These are phyloP conservation scores for Monilinia polystroma DNA, from an alignment of 2,329 filamentous ascomycete genomes.

Conservation along the genomic window DNA sequence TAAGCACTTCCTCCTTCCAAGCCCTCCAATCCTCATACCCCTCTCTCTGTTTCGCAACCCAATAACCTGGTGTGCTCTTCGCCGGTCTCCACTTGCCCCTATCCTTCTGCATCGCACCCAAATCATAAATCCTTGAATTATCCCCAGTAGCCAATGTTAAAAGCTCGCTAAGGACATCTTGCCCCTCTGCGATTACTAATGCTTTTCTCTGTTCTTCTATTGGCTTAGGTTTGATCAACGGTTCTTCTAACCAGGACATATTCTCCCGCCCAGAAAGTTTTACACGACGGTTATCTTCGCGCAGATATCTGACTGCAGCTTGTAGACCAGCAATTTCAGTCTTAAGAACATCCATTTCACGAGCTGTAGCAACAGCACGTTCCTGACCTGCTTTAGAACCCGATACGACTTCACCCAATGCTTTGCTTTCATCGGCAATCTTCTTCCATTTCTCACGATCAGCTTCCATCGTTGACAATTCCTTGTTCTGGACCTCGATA, in stretches of 20 bases:
- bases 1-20: slow-evolving; percentile 56
- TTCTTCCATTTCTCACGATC: slow-evolving; percentile 72
- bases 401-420: slow-evolving; percentile 49
- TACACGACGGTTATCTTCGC: slow-evolving; percentile 64
- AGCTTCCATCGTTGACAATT: slow-evolving; percentile 62
- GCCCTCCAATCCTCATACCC: slow-evolving; percentile 61
- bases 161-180: slow-evolving; percentile 63
- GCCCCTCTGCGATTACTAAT: slow-evolving; percentile 59
- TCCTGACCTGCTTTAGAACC: slow-evolving; percentile 60
- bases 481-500: slow-evolving; percentile 65
- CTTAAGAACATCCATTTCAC: slow-evolving; percentile 71
- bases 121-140: slow-evolving; percentile 57
- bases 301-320: slow-evolving; percentile 64
- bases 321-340: slow-evolving; percentile 65
- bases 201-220: slow-evolving; percentile 50
- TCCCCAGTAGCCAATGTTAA: slow-evolving; percentile 54
- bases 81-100: slow-evolving; percentile 66
- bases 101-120: slow-evolving; percentile 57
- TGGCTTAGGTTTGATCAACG: slow-evolving; percentile 49
- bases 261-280: slow-evolving; percentile 50
- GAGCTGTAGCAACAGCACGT: slow-evolving; percentile 65
- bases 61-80: slow-evolving; percentile 62
- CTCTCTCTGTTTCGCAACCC: slow-evolving; percentile 63
- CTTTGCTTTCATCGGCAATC: slow-evolving; percentile 61
- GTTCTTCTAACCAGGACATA: slow-evolving; percentile 61